phyloP scores from a whole-genome alignment of 495 filamentous ascomycete genomes.

The Cercophora newfieldiana region DNA sequence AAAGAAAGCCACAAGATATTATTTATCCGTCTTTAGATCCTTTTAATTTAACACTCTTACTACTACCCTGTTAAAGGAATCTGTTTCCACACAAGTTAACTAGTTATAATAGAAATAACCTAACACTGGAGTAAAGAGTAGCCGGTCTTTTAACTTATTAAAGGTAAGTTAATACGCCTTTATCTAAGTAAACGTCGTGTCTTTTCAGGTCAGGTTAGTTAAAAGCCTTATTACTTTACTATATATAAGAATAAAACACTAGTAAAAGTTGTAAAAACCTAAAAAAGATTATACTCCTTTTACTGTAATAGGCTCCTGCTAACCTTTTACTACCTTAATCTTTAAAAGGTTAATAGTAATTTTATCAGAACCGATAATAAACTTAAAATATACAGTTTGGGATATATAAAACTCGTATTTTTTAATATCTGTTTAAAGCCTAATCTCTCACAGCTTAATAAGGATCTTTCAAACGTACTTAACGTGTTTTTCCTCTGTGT shows the following conservation, averaged over 20 bases:
- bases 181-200: background rate
- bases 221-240: background rate
- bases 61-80: background rate
- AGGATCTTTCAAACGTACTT: background rate
- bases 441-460: background rate
- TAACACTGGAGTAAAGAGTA: background rate
- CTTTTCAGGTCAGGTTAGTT: background rate
- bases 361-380: background rate
- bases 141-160: background rate
- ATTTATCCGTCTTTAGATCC: background rate
- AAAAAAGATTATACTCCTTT: background rate
- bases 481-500: background rate
- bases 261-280: background rate
- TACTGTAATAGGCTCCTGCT: background rate
- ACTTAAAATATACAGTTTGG: background rate
- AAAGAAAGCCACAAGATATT: background rate
- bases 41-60: background rate
- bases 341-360: background rate
- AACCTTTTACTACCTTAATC: background rate
- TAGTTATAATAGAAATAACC: background rate
- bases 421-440: background rate
- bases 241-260: background rate
- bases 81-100: background rate
- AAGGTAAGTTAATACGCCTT: background rate
- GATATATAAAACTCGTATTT: background rate